Percentiles rank a stretch among this genome's conserved stretches.
Evolutionary conservation across 306 rosid genomes (phyloP).

Genomic region (peach (Prunus persica)): DNA sequence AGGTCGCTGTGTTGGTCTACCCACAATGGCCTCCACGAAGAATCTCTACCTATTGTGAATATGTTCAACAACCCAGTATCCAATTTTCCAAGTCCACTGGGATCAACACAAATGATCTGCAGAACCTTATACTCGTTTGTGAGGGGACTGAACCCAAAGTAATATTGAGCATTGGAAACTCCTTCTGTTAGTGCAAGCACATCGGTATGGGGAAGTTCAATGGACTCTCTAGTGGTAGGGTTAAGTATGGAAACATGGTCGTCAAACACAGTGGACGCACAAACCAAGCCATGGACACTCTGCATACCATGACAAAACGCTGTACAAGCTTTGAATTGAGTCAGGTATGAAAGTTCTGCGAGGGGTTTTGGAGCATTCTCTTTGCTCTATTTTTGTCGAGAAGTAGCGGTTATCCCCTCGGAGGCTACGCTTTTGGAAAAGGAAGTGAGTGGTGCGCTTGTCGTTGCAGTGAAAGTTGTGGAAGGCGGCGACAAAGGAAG

Average conservation of each 20-base stretch:
- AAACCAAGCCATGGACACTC: background rate
- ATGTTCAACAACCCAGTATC: background rate
- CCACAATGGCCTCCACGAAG: background rate
- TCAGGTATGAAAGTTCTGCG: background rate
- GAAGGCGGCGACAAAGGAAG: background rate
- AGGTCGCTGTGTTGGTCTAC: background rate
- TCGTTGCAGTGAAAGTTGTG: background rate
- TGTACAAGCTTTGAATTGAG: background rate
- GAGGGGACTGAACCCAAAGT: background rate
- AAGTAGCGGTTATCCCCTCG: background rate
- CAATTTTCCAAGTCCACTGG: too few species aligned
- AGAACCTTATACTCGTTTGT: slow-evolving; percentile 8
- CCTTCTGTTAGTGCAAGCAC: too few species aligned
- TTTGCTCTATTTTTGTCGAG: background rate
- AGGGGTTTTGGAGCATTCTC: background rate
- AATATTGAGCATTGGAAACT: background rate
- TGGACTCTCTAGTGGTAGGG: background rate
- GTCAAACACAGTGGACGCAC: background rate
- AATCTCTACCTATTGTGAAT: background rate
- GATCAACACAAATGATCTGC: background rate
- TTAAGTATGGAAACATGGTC: background rate
- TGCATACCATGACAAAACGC: background rate
- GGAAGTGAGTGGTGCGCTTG: background rate
- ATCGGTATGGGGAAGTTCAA: background rate
- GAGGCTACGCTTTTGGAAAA: background rate